Evolutionary conservation across 192 early-diverging fungal species (phyloP).

Genomic region (Rhizophagus clarus): DNA sequence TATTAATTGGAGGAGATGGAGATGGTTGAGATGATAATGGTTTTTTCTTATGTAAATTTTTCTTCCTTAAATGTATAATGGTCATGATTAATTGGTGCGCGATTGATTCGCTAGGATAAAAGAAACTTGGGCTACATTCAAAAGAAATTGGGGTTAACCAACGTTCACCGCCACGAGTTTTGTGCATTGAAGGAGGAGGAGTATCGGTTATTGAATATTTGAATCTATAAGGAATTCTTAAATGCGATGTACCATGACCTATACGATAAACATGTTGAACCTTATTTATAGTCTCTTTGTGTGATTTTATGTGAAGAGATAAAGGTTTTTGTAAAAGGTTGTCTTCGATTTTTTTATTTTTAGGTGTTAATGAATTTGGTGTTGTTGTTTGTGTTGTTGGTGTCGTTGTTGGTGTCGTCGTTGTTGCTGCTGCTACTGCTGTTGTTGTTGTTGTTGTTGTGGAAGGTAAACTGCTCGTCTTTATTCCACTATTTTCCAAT

Average conservation of each 20-base stretch:
- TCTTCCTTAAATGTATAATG: constrained; percentile 1
- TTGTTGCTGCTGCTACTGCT: no score
- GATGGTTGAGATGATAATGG: background rate
- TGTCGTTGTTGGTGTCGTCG: background rate
- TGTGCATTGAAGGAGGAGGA: background rate
- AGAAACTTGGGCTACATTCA: constrained; percentile 23
- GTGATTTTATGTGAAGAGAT: background rate
- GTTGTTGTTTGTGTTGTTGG: background rate
- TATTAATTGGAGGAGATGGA: background rate
- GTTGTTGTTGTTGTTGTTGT: background rate
- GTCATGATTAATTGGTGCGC: constrained; percentile 4
- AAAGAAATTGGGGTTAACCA: background rate
- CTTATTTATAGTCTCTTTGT: background rate
- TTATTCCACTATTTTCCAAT: background rate
- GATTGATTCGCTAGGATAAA: constrained; percentile 16
- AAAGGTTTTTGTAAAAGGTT: constrained; percentile 13
- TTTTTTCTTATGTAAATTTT: background rate
- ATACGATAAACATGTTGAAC: constrained; percentile 1
- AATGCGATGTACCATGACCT: constrained; percentile 17
- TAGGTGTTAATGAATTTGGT: background rate
- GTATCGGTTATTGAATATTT: constrained; percentile 5
- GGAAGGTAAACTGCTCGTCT: background rate
- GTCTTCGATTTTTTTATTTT: background rate
- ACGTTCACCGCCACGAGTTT: constrained; percentile 22
- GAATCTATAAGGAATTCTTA: background rate